Conservation (phyloP, 2,329 filamentous ascomycete genomes). For the Dothideomycetidae sp. region DNA sequence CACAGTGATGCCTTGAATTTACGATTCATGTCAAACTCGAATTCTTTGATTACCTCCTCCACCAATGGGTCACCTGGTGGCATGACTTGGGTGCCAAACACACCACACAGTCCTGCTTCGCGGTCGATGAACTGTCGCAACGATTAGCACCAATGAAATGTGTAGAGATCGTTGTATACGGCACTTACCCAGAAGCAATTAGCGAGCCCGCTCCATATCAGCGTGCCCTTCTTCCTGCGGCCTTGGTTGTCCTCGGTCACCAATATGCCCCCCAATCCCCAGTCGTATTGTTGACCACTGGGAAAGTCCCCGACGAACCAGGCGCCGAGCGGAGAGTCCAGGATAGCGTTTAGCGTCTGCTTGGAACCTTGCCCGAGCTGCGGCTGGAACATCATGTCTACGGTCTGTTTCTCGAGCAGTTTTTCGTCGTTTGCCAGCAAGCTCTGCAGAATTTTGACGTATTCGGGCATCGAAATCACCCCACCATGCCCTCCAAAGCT, state of each 20-base stretch:
- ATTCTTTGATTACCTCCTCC: slow-evolving; percentile 23
- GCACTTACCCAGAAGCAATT: slow-evolving; percentile 33
- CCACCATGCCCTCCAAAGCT: slow-evolving; percentile 23
- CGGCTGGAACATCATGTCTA: slow-evolving; percentile 34
- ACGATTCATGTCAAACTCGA: slow-evolving; percentile 29
- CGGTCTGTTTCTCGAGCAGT: slow-evolving; percentile 30
- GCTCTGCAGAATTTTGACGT: slow-evolving; percentile 32
- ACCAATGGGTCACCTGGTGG: slow-evolving; percentile 28
- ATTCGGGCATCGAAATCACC: slow-evolving; percentile 26
- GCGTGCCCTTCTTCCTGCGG: slow-evolving; percentile 26
- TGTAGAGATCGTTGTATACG: background rate
- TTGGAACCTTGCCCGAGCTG: slow-evolving; percentile 26
- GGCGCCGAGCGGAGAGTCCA: slow-evolving; percentile 17
- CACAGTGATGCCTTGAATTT: no score
- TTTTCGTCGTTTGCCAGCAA: slow-evolving; percentile 37
- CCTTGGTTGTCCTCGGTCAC: slow-evolving; percentile 25
- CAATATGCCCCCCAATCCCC: slow-evolving; percentile 32
- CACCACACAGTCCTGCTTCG: slow-evolving; percentile 27
- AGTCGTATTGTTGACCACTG: slow-evolving; percentile 18
- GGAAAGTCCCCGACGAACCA: slow-evolving; percentile 24
- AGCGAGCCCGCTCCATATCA: slow-evolving; percentile 33
- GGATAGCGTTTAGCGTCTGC: slow-evolving; percentile 19
- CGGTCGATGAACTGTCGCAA: slow-evolving; percentile 21
- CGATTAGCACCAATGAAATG: background rate
- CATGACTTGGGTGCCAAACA: slow-evolving; percentile 31